These are phyloP conservation scores for Botryobasidium botryosum DNA, from an alignment of 768 basidiomycete genomes.

Conservation along the genomic window DNA sequence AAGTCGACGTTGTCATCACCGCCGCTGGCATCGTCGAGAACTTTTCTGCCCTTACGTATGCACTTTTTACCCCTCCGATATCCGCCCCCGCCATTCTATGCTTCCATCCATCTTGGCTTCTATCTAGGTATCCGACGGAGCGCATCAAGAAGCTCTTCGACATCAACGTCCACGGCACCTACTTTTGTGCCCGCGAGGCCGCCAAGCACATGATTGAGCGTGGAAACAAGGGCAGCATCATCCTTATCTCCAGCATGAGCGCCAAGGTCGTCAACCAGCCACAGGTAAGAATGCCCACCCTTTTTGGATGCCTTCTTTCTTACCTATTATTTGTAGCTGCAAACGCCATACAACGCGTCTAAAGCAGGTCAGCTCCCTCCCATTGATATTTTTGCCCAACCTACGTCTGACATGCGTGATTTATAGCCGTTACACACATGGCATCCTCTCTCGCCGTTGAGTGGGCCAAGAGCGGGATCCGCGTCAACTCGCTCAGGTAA, in stretches of 20 bases:
- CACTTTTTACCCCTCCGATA: conserved; percentile 8
- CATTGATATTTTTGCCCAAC: not conserved
- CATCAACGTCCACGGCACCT: conserved; percentile 87
- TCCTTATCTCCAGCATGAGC: conserved; percentile 83
- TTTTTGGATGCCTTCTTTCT: not conserved
- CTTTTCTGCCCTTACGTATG: conserved; percentile 69
- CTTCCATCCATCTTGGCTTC: not conserved
- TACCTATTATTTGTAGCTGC: conserved; percentile 30
- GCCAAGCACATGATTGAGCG: conserved; percentile 80
- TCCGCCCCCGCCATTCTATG: too few relatives aligned
- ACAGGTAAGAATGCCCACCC: conserved; percentile 31
- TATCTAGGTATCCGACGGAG: conserved; percentile 61
- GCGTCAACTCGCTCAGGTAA: conserved; percentile 69
- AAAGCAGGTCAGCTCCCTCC: conserved; percentile 48
- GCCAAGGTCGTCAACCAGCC: conserved; percentile 78
- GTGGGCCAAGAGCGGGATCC: conserved; percentile 81
- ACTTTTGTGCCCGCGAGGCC: conserved; percentile 92
- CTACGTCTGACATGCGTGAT: not conserved
- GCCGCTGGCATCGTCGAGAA: conserved; percentile 86
- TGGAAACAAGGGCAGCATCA: conserved; percentile 47
- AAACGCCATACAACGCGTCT: conserved; percentile 92
- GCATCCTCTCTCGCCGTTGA: conserved; percentile 84
- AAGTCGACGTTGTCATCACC: conserved; percentile 70
- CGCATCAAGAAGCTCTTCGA: conserved; percentile 72
- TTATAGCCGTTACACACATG: conserved; percentile 78